Conservation (phyloP, 1,139 yeast species). For the Hyphopichia buzzinii region DNA sequence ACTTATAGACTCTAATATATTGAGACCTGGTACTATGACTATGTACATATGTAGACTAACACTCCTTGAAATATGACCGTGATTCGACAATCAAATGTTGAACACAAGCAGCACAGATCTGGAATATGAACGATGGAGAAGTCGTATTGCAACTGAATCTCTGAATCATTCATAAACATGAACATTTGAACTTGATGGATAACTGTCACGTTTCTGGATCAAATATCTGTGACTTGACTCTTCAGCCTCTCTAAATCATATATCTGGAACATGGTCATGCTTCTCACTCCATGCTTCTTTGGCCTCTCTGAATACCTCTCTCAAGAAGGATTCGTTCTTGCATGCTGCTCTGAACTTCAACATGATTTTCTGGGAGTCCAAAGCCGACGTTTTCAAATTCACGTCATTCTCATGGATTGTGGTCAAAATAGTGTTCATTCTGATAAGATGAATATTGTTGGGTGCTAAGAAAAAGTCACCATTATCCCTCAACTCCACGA, state of each 20-base stretch:
- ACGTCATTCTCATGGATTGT: slow-evolving; percentile 25
- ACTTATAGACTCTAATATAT: slow-evolving; percentile 1
- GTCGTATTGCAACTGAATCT: too few relatives aligned
- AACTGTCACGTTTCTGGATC: too few relatives aligned
- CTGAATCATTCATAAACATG: too few relatives aligned
- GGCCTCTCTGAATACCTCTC: slow-evolving; percentile 59
- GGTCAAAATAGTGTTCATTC: slow-evolving; percentile 46
- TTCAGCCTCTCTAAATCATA: too few relatives aligned
- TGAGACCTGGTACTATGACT: too few relatives aligned
- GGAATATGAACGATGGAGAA: too few relatives aligned
- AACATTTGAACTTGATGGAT: too few relatives aligned
- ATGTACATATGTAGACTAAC: neutral
- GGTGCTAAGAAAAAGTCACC: slow-evolving; percentile 84
- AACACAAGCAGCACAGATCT: too few relatives aligned
- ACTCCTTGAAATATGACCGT: neutral
- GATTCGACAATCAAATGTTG: neutral
- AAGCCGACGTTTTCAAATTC: slow-evolving; percentile 26
- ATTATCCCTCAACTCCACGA: slow-evolving; percentile 81
- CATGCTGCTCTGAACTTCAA: slow-evolving; percentile 64
- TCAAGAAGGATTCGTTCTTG: slow-evolving; percentile 45
- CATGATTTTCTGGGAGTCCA: slow-evolving; percentile 75
- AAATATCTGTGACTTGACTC: too few relatives aligned
- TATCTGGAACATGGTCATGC: slow-evolving; percentile 9
- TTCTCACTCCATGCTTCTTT: slow-evolving; percentile 45
- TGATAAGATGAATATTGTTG: slow-evolving; percentile 67